These are phyloP conservation scores for Tillandsia fasciculata DNA, from an alignment of 176 grass and related monocot genomes.

Conservation along the genomic window DNA sequence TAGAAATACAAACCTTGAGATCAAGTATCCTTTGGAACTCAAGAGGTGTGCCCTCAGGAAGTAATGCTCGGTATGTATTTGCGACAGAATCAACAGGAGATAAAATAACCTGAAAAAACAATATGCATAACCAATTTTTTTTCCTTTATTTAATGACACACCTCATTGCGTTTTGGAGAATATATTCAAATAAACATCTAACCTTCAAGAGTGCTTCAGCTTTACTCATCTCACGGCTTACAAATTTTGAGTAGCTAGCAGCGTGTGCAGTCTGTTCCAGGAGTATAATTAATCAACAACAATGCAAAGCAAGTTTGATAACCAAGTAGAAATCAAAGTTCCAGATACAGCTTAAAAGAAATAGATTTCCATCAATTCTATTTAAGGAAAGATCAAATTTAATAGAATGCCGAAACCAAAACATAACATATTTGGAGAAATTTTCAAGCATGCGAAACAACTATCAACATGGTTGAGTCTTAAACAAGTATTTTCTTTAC, in stretches of 20 bases:
- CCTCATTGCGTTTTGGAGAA: not conserved
- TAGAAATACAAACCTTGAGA: slow-evolving; percentile 54
- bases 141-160: no score
- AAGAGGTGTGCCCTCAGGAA: slow-evolving; percentile 76
- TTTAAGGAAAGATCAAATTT: not conserved
- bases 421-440: not conserved
- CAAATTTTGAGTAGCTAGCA: slow-evolving; percentile 93
- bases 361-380: not conserved
- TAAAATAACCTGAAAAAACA: slow-evolving; percentile 73
- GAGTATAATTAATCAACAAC: slow-evolving; percentile 1
- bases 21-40: slow-evolving; percentile 98
- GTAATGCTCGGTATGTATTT: slow-evolving; percentile 80
- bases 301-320: not conserved
- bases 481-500: not conserved
- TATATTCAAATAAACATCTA: slow-evolving; percentile 6
- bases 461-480: not conserved
- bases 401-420: not conserved
- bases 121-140: not conserved
- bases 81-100: slow-evolving; percentile 94
- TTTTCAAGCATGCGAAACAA: not conserved
- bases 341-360: no score
- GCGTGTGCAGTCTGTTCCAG: slow-evolving; percentile 51
- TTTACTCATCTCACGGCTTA: slow-evolving; percentile 98
- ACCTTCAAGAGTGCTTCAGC: slow-evolving; percentile 99
- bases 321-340: not conserved